Evolutionary conservation across 2,329 filamentous ascomycete genomes (phyloP).

Genomic region (Hymenoscyphus fraxineus): DNA sequence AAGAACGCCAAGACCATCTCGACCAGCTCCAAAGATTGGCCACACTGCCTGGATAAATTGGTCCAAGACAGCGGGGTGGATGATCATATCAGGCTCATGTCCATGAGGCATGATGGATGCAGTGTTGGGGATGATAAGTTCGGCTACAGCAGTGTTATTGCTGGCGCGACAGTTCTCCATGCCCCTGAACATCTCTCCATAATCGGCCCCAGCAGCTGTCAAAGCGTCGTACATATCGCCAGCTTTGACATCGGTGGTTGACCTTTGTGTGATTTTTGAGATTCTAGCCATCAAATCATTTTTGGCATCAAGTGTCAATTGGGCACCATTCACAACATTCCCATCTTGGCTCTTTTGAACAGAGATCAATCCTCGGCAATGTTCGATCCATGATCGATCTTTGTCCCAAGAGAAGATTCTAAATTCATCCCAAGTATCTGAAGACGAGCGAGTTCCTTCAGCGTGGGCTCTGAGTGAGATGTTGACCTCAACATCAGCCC

Average conservation of each 20-base stretch:
- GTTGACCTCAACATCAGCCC: constrained; percentile 44
- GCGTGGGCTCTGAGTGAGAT: constrained; percentile 36
- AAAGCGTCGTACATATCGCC: constrained; percentile 45
- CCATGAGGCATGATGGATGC: constrained; percentile 42
- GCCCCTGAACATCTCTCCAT: constrained; percentile 51
- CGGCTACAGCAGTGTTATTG: constrained; percentile 32
- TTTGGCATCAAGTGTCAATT: constrained; percentile 19
- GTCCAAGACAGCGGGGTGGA: constrained; percentile 47
- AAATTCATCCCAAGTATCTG: constrained; percentile 53
- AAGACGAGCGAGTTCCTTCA: constrained; percentile 41
- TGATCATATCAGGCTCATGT: constrained; percentile 41
- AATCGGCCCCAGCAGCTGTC: constrained; percentile 44
- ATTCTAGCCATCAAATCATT: constrained; percentile 33
- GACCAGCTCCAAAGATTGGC: constrained; percentile 38
- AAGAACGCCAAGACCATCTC: constrained; percentile 35
- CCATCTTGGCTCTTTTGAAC: constrained; percentile 16
- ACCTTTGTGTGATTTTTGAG: constrained; percentile 31
- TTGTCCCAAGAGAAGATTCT: constrained; percentile 51
- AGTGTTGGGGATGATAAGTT: constrained; percentile 43
- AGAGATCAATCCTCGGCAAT: constrained; percentile 26
- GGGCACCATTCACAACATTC: constrained; percentile 23
- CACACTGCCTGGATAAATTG: constrained; percentile 41
- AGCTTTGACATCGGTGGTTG: constrained; percentile 33
- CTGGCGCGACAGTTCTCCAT: constrained; percentile 44
- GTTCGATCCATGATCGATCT: constrained; percentile 51